Base-by-base conservation (phyloP, 163 green algal species). In the Scenedesmus sp. region DNA sequence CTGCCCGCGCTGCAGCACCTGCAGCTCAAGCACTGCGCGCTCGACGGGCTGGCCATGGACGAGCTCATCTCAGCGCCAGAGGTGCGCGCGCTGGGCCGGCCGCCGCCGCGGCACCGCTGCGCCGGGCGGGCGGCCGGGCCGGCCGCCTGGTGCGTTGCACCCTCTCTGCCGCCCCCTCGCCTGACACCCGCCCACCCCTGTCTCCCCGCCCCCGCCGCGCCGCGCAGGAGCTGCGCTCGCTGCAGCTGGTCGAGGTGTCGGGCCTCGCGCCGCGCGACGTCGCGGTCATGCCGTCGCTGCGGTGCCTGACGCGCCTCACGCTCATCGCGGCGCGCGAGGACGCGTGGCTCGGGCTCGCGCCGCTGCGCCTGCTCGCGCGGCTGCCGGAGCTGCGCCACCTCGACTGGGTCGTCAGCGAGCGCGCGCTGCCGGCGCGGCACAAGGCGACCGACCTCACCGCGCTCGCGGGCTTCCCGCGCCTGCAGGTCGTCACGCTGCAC, bases 11-110 rank as follows among this genome's bases (percentile, higher is more conserved):
- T 75, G 51, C 74, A 81, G 39, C 74, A 81, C 9, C 63, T 75
- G 74, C 58, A 71, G 45, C 47, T 80, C 29, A 80, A 80, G 72
- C 72, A 80, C 45, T 80, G 72, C 60, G 18, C 57, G 1, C 58
- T 80, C 22, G 72, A 72, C 22, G 60, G 72, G 1, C 50, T 71
- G 3, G 29, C 45, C 45, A 14, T 80, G 62, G 51, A 67, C 10
- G 51, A 81, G 4, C 26, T 81, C 18, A 67, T 75, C 36, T 51
- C 18, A 17, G 4, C 29, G 4, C 63, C 74, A 26, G n/a, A 5
- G 63, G 63, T 81, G 63, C 63, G 54, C 39, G n/a, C n/a, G n/a
- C n/a, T n/a, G n/a, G n/a, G n/a, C n/a, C n/a, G n/a, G n/a, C n/a
- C n/a, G n/a, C n/a, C n/a, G n/a, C n/a, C n/a, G n/a, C n/a, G n/a